Percentiles rank a stretch among this genome's conserved stretches.
Conservation (phyloP, 345 rosid species). For the Anacardium occidentale region DNA sequence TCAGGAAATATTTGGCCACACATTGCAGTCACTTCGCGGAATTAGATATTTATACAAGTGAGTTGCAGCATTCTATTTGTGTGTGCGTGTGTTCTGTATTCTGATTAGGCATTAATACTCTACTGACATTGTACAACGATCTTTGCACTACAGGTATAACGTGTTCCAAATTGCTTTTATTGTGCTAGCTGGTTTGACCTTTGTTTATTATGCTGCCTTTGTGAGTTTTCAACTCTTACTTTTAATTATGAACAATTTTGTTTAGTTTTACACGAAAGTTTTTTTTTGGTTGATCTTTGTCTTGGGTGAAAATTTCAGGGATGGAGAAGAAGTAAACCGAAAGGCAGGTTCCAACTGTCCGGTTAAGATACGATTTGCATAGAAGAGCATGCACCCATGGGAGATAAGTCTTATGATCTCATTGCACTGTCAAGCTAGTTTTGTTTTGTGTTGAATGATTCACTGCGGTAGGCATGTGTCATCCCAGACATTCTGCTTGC, state of each 20-base stretch:
- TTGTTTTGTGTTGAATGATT: slow-evolving; percentile 16
- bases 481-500: slow-evolving; percentile 22
- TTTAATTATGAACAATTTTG: background rate
- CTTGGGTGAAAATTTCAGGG: slow-evolving; percentile 46
- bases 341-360: slow-evolving; percentile 82
- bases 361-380: slow-evolving; percentile 29
- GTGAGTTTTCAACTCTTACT: slow-evolving; percentile 43
- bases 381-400: slow-evolving; percentile 22
- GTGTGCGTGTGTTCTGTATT: background rate
- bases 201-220: slow-evolving; percentile 76
- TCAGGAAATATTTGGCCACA: slow-evolving; percentile 96
- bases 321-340: slow-evolving; percentile 84
- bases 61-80: slow-evolving; percentile 21
- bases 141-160: slow-evolving; percentile 62
- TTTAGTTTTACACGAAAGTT: background rate
- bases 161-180: slow-evolving; percentile 87
- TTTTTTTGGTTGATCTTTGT: background rate
- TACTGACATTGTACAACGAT: slow-evolving; percentile 14
- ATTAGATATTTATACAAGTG: slow-evolving; percentile 92
- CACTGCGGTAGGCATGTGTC: slow-evolving; percentile 25
- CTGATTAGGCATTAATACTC: slow-evolving; percentile 3
- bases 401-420: slow-evolving; percentile 15
- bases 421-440: slow-evolving; percentile 17
- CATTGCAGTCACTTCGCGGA: slow-evolving; percentile 94
- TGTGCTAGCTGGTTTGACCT: slow-evolving; percentile 79